Conservation (phyloP, 495 filamentous ascomycete genomes). For the Coniosporium apollinis region DNA sequence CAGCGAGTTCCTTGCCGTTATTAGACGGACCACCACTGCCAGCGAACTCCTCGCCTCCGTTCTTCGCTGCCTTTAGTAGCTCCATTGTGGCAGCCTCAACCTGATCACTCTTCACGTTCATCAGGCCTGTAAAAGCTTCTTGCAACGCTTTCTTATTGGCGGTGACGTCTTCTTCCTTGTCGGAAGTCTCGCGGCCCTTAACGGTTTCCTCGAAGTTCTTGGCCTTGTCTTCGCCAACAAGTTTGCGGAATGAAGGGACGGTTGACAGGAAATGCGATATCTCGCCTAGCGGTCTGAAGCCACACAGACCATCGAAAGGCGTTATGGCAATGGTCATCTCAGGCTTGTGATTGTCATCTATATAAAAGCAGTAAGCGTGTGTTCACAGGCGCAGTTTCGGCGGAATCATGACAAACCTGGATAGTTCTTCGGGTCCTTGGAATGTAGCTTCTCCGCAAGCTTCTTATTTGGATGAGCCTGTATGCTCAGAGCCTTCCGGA, state of each 20-base stretch:
- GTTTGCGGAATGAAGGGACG: slow-evolving; percentile 51
- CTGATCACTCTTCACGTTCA: slow-evolving; percentile 52
- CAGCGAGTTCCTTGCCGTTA: slow-evolving; percentile 50
- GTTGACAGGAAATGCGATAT: slow-evolving; percentile 71
- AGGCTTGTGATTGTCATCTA: slow-evolving; percentile 97
- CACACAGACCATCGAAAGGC: slow-evolving; percentile 87
- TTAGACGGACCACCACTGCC: slow-evolving; percentile 42
- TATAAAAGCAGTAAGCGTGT: not conserved
- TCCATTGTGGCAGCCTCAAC: slow-evolving; percentile 46
- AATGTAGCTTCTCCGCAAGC: slow-evolving; percentile 77
- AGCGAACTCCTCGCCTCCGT: slow-evolving; percentile 43
- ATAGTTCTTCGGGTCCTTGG: slow-evolving; percentile 79
- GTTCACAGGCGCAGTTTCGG: not conserved
- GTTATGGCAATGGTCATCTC: slow-evolving; percentile 98
- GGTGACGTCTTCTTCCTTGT: slow-evolving; percentile 35
- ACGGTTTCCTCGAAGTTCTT: slow-evolving; percentile 52
- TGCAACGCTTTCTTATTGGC: slow-evolving; percentile 72
- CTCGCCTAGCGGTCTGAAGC: slow-evolving; percentile 76
- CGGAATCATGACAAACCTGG: slow-evolving; percentile 33
- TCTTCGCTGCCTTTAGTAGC: slow-evolving; percentile 54
- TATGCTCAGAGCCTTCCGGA: slow-evolving; percentile 86
- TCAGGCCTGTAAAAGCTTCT: slow-evolving; percentile 54
- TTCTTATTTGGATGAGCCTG: slow-evolving; percentile 98
- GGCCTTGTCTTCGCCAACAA: slow-evolving; percentile 57
- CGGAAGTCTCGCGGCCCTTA: slow-evolving; percentile 44